Percentiles rank a stretch among this genome's conserved stretches.
These are phyloP conservation scores for Akanthomyces lecanii DNA, from an alignment of 2,329 filamentous ascomycete genomes.

Conservation along the genomic window DNA sequence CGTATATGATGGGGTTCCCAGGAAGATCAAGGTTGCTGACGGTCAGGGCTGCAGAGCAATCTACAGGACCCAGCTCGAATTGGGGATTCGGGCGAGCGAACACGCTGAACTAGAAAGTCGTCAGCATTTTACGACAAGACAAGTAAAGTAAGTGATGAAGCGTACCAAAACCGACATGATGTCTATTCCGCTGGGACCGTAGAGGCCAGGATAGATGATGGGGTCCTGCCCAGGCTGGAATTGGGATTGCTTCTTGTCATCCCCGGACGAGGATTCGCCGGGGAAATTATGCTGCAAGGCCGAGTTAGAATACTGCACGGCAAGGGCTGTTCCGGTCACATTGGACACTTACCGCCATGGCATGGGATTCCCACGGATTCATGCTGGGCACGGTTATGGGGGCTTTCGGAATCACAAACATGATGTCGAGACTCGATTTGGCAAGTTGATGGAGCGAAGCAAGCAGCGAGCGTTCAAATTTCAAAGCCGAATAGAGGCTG, in stretches of 20 bases:
- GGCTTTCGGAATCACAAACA: conserved; percentile 1
- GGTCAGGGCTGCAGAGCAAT: conserved; percentile 78
- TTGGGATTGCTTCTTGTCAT: not conserved
- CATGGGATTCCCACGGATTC: conserved; percentile 29
- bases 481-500: not conserved
- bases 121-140: conserved; percentile 12
- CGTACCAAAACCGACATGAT: conserved; percentile 53
- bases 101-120: conserved; percentile 49
- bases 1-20: conserved; percentile 79
- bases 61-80: conserved; percentile 76
- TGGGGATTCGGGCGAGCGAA: conserved; percentile 66
- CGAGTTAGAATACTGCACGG: not conserved
- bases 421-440: not conserved
- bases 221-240: conserved; percentile 37
- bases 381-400: conserved; percentile 3
- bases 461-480: too few relatives aligned
- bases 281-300: conserved; percentile 22
- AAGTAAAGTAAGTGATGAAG: not conserved
- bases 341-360: conserved; percentile 28
- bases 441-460: not conserved
- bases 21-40: conserved; percentile 72
- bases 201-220: conserved; percentile 53
- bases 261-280: not conserved
- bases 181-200: conserved; percentile 51
- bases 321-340: not conserved